phyloP scores from a whole-genome alignment of 179 eudicot genomes.

The Drosera spatulata region DNA sequence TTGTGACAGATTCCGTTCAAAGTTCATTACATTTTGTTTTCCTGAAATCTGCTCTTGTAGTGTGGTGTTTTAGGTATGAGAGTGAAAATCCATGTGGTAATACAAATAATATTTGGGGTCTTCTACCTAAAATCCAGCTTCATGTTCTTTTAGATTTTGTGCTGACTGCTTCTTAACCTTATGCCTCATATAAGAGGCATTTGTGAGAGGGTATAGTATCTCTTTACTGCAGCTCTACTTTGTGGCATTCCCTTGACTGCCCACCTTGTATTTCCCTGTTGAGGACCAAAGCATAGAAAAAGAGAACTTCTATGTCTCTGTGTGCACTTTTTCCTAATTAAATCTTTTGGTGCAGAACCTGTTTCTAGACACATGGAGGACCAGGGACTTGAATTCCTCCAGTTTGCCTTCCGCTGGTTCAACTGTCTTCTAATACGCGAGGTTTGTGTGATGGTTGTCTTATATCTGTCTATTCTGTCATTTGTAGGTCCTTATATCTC shows the following conservation, averaged over 20 bases:
- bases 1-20: not conserved
- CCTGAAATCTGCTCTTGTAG: not conserved
- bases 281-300: too few species aligned
- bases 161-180: too few species aligned
- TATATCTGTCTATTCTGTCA: not conserved
- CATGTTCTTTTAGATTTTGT: too few species aligned
- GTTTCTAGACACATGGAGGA: conserved; percentile 89
- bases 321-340: not conserved
- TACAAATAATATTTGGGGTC: too few species aligned
- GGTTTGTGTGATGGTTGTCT: conserved; percentile 30
- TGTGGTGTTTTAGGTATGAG: too few species aligned
- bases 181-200: too few species aligned
- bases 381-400: conserved; percentile 94
- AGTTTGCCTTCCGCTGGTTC: conserved; percentile 98
- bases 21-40: not conserved
- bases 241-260: too few species aligned
- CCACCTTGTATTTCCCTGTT: too few species aligned
- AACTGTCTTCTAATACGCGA: conserved; percentile 96
- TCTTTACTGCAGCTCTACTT: too few species aligned
- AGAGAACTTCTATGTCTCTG: not conserved
- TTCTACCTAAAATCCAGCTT: too few species aligned
- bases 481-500: not conserved
- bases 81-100: too few species aligned
- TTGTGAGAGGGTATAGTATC: too few species aligned
- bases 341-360: conserved; percentile 48